Base-by-base conservation (phyloP, 2,329 filamentous ascomycete genomes). In the Pseudocercospora eumusae region DNA sequence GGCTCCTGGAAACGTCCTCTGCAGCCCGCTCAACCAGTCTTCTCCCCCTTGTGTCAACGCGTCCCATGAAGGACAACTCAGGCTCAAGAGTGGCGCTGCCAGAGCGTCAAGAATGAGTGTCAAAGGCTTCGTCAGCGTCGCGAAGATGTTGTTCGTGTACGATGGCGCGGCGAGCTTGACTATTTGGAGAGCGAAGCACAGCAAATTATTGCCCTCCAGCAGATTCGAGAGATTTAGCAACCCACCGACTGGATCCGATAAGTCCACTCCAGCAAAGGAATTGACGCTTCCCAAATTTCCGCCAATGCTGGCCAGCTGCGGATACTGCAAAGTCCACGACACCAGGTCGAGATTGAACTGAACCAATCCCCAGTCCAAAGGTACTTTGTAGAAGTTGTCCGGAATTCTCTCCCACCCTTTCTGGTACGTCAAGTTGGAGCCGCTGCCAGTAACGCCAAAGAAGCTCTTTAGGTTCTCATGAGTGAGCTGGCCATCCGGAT, bases 161-260 rank as follows among this genome's bases (percentile, higher is more conserved):
- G 73, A 72, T 3, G 74, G 74, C 9, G 69, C 52, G 52, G 73
- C 73, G 2, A 71, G 71, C 64, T 74, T 74, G 58, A 75, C 65
- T 10, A 75, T 50, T 44, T 62, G 53, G 18, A 62, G 47, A 11
- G 60, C 60, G 33, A 62, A 62, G 45, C 60, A 62, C 13, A 57
- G 44, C 23, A 62, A 11, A 31, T 58, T 62, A 49, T 62, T 62
- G 20, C 53, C 55, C 40, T 62, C 28, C 15, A 62, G 56, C 36
- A 62, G 45, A 23, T 54, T 59, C 7, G 68, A 60, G 6, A 70
- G 63, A 62, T 80, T 82, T 57, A 77, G 75, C 0, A 82, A 68
- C 18, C 77, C 77, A 11, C 33, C 33, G 1, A 36, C 33, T 15
- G 33, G 33, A 6, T 36, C 33, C 15, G 33, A 36, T 6, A 36